Base-by-base conservation (phyloP, 148 eudicot genomes). In the Polygonum aviculare region DNA sequence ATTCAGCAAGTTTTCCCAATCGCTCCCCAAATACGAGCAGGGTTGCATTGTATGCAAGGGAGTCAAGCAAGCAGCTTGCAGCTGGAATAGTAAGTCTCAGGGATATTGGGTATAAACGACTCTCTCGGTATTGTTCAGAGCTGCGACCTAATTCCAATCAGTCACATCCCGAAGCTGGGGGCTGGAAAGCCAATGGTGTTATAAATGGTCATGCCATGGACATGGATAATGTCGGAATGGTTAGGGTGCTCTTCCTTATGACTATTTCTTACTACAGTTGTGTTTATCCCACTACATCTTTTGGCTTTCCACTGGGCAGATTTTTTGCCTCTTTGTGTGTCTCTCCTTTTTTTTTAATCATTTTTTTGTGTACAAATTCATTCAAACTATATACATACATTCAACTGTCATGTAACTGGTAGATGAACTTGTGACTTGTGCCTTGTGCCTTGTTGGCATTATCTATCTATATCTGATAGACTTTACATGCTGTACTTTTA, bases 1-100 rank as follows among this genome's bases (percentile, higher is more conserved):
- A 84, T 77, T 82, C 94, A 40, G 50, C 77, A 14, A 62, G 76
- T 16, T 49, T 40, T 14, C 41, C 51, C 71, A 78, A 19, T 84
- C 86, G 74, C 82, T 6, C 81, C 72, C 77, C 88, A 52, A 91
- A 86, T 82, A 95, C 95, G 49, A 91, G 84, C 76, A 80, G 85
- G 74, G 91, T 94, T 78, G 95, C 90, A 33, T 94, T 85, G 60
- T 87, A 87, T 85, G 98, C 97, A 74, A 86, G 82, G 79, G 94
- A 90, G 75, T 94, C 98, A 12, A 87, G 97, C 86, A 94, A 88
- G 85, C 94, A 94, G 80, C 84, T 94, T 50, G 97, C 98, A 81
- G 84, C 91, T 15, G 98, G 98, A 76, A 86, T 94, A 76, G 91
- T 84, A 40, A 87, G 87, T 63, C 87, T 94, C 47, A 93, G 98